Percentiles rank a stretch among this genome's conserved stretches.
These are phyloP conservation scores for Sugiyamaella smithiae DNA, from an alignment of 805 yeast species.

Conservation along the genomic window DNA sequence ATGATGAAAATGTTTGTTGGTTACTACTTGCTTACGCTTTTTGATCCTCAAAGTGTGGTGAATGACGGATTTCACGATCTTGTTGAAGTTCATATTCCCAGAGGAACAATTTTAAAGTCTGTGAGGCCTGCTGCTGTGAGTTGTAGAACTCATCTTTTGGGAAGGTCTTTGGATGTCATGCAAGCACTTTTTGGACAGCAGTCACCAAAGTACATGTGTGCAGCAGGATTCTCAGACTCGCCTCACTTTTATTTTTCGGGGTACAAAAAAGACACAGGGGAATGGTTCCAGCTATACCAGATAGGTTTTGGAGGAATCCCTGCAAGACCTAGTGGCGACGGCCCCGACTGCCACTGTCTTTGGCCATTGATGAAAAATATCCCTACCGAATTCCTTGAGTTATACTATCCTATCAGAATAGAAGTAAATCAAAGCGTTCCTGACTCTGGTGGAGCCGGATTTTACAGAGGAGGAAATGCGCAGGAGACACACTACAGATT, in stretches of 20 bases:
- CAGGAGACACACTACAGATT: background rate
- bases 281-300: background rate
- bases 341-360: background rate
- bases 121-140: background rate
- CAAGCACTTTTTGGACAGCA: background rate
- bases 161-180: background rate
- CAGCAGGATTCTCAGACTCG: background rate
- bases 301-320: background rate
- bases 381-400: background rate
- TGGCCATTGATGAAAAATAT: background rate
- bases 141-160: background rate
- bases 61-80: background rate
- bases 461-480: background rate
- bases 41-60: background rate
- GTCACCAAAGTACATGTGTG: background rate
- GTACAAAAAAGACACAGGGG: background rate
- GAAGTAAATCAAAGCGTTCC: background rate
- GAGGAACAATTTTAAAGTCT: background rate
- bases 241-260: background rate
- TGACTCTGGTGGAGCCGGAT: background rate
- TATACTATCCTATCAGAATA: background rate
- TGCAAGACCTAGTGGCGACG: background rate
- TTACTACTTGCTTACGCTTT: background rate
- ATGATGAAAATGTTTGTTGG: conserved; percentile 1
- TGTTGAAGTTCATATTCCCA: background rate